Percentiles rank a stretch among this genome's conserved stretches.
Evolutionary conservation across 192 early-diverging fungal genomes (phyloP).

Genomic region (Geranomyces variabilis): DNA sequence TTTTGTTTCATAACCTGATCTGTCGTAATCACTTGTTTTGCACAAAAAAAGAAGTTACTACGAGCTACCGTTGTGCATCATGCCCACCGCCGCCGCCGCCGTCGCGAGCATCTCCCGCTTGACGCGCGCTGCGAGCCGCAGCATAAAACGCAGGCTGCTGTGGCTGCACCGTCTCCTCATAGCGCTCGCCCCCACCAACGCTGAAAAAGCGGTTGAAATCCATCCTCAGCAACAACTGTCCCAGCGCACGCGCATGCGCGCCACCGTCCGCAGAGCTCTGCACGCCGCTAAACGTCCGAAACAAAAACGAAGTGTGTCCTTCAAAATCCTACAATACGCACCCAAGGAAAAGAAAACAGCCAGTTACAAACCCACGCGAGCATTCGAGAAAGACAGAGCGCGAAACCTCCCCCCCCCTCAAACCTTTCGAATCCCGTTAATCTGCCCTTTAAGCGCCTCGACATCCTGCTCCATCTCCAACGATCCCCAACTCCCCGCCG

Average conservation of each 20-base stretch:
- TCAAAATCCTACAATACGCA: slow-evolving; percentile 35
- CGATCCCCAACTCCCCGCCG: background rate
- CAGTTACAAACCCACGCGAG: too few relatives aligned
- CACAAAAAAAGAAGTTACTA: too few relatives aligned
- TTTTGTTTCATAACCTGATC: too few relatives aligned
- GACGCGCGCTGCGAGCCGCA: too few relatives aligned
- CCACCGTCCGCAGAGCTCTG: slow-evolving; percentile 16
- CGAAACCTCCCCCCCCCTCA: background rate
- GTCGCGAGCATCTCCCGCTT: too few relatives aligned
- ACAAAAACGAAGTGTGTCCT: slow-evolving; percentile 33
- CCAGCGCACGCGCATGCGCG: slow-evolving; percentile 6
- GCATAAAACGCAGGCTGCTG: too few relatives aligned
- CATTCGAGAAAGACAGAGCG: too few relatives aligned
- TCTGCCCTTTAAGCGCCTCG: background rate
- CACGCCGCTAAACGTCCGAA: slow-evolving; percentile 36
- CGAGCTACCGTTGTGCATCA: too few relatives aligned
- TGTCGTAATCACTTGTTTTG: too few relatives aligned
- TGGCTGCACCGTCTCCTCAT: background rate
- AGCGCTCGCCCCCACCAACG: background rate
- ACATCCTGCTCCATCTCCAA: background rate
- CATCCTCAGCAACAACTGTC: slow-evolving; percentile 35
- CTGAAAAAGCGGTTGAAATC: slow-evolving; percentile 44
- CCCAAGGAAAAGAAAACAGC: background rate
- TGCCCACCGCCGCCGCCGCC: too few relatives aligned
- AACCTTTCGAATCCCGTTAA: background rate